phyloP scores from a whole-genome alignment of 148 eudicot species.

The Dysphania ambrosioides region DNA sequence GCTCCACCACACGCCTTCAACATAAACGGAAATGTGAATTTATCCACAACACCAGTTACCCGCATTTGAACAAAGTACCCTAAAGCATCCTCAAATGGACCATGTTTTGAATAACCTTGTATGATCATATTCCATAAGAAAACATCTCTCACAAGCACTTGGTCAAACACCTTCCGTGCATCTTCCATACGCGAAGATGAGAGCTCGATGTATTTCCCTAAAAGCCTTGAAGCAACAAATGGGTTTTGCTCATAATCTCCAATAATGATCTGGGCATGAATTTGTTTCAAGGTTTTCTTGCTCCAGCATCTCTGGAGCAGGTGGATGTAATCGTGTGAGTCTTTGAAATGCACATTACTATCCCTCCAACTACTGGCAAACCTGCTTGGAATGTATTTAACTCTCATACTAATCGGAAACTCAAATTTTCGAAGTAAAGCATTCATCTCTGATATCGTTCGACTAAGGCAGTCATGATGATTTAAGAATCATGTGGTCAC shows the following conservation, averaged over 20 bases:
- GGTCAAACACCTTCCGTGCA: slow-evolving; percentile 37
- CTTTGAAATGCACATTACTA: slow-evolving; percentile 1
- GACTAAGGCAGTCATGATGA: too few species aligned
- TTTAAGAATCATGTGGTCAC: too few species aligned
- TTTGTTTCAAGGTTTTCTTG: slow-evolving; percentile 14
- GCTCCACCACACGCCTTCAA: slow-evolving; percentile 34
- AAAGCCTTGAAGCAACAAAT: slow-evolving; percentile 30
- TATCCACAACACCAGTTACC: slow-evolving; percentile 16
- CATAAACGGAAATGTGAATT: slow-evolving; percentile 27
- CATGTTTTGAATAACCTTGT: slow-evolving; percentile 27
- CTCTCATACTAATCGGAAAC: background rate
- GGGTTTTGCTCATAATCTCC: slow-evolving; percentile 31
- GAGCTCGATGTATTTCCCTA: slow-evolving; percentile 15
- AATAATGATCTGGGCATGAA: slow-evolving; percentile 32
- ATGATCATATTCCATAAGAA: slow-evolving; percentile 32
- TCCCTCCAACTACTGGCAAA: background rate
- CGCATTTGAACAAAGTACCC: slow-evolving; percentile 24
- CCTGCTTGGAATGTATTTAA: background rate
- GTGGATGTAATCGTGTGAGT: slow-evolving; percentile 22
- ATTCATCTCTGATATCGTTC: too few species aligned
- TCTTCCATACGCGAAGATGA: slow-evolving; percentile 6
- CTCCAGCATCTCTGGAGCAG: slow-evolving; percentile 15
- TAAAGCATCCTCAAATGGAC: slow-evolving; percentile 19
- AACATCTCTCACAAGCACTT: slow-evolving; percentile 30
- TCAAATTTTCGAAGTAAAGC: background rate